phyloP scores from a whole-genome alignment of 257 asterid species.

The Coffea canephora region DNA sequence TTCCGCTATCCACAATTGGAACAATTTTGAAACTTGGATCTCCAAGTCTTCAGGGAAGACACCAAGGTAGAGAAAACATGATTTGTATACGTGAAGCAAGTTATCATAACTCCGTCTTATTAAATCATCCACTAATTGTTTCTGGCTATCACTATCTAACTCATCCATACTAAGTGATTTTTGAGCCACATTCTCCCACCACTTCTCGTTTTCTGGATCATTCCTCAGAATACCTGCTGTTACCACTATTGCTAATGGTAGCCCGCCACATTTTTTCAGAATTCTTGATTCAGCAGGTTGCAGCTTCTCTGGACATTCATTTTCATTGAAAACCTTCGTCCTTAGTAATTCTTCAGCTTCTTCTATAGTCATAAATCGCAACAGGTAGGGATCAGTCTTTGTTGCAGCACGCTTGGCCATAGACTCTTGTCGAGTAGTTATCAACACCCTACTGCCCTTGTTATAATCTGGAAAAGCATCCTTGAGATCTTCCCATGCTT shows the following conservation, averaged over 20 bases:
- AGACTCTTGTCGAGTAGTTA: constrained; percentile 27
- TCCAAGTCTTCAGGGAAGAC: no score
- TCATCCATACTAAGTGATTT: no score
- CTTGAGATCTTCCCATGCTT: no score
- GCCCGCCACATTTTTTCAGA: constrained; percentile 23
- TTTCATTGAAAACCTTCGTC: constrained; percentile 27
- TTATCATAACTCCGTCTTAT: no score
- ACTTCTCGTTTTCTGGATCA: background rate
- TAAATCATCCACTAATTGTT: no score
- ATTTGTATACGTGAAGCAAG: no score
- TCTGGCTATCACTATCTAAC: no score
- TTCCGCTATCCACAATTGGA: constrained; percentile 16
- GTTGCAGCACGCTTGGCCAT: constrained; percentile 27
- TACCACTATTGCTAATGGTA: constrained; percentile 46
- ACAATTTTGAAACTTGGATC: no score
- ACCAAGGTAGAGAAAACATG: background rate
- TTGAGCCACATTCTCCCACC: constrained; percentile 15
- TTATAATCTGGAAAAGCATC: no score
- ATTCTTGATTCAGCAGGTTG: constrained; percentile 13
- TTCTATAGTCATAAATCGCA: constrained; percentile 13
- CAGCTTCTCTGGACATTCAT: constrained; percentile 14
- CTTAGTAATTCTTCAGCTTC: constrained; percentile 37
- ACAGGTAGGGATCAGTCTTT: constrained; percentile 16
- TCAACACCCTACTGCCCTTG: constrained; percentile 29
- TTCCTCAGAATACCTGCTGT: constrained; percentile 38